Evolutionary conservation across 192 early-diverging fungal species (phyloP).

Genomic region (Haplosporangium gracile): DNA sequence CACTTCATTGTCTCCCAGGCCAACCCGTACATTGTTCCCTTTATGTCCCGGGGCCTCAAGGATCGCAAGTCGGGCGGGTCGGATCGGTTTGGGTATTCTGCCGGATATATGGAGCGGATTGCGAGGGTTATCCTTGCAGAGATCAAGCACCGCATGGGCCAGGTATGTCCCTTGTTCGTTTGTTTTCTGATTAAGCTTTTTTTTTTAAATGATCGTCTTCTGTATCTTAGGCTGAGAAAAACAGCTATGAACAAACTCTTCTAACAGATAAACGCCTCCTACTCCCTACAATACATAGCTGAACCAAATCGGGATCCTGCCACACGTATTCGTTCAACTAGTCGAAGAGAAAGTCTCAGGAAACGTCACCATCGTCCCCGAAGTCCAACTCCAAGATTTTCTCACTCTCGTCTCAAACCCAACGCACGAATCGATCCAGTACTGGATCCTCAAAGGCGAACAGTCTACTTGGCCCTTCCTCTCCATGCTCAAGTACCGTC

Average conservation of each 20-base stretch:
- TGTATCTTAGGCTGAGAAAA: too few species aligned
- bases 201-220: not conserved
- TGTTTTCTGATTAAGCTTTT: not conserved
- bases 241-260: not conserved
- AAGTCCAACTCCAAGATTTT: conserved; percentile 71
- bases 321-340: conserved; percentile 65
- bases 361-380: conserved; percentile 79
- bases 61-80: conserved; percentile 46
- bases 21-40: conserved; percentile 75
- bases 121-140: conserved; percentile 69
- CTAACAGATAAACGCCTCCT: not conserved
- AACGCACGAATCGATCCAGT: conserved; percentile 69
- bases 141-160: conserved; percentile 71
- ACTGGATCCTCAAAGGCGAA: conserved; percentile 86
- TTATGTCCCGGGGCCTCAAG: conserved; percentile 66
- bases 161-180: conserved; percentile 54
- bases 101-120: conserved; percentile 55
- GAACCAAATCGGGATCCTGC: conserved; percentile 72
- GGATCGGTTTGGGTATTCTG: conserved; percentile 31
- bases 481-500: conserved; percentile 75
- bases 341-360: conserved; percentile 76
- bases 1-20: conserved; percentile 88
- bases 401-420: conserved; percentile 78
- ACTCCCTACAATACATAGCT: conserved; percentile 41
- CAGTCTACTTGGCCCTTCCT: conserved; percentile 83